Conservation (phyloP, 176 grass and related monocot genomes). For the Hsuehochloa calcarea region DNA sequence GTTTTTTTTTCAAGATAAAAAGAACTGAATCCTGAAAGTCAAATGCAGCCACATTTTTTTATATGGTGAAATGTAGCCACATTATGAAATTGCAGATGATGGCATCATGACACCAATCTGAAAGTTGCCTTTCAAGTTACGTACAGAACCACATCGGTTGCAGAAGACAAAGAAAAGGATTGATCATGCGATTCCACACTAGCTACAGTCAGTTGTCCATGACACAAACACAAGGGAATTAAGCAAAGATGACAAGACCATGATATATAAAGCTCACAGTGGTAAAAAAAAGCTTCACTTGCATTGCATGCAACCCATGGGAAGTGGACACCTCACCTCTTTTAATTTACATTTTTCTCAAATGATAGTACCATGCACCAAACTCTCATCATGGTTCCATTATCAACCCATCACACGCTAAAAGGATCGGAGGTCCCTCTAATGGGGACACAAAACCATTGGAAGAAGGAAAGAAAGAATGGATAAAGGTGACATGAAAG, state of each 20-base stretch:
- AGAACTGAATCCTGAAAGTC: not conserved
- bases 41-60: not conserved
- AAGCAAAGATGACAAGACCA: not conserved
- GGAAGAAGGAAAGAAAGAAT: not conserved
- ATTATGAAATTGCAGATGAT: not conserved
- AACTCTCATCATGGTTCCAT: not conserved
- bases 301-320: conserved; percentile 36
- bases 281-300: conserved; percentile 25
- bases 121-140: conserved; percentile 29
- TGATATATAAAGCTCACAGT: not conserved
- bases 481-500: conserved; percentile 7
- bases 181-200: conserved; percentile 24
- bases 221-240: not conserved
- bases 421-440: conserved; percentile 10
- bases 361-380: not conserved
- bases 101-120: conserved; percentile 9
- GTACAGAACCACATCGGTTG: not conserved
- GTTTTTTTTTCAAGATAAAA: not conserved
- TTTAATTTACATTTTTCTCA: not conserved
- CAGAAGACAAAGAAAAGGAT: not conserved
- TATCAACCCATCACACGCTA: conserved; percentile 3
- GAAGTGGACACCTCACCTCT: conserved; percentile 30
- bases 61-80: not conserved
- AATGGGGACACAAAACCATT: conserved; percentile 8
- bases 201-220: not conserved